phyloP scores from a whole-genome alignment of 768 basidiomycete genomes.

The Rhizopogon vulgaris region DNA sequence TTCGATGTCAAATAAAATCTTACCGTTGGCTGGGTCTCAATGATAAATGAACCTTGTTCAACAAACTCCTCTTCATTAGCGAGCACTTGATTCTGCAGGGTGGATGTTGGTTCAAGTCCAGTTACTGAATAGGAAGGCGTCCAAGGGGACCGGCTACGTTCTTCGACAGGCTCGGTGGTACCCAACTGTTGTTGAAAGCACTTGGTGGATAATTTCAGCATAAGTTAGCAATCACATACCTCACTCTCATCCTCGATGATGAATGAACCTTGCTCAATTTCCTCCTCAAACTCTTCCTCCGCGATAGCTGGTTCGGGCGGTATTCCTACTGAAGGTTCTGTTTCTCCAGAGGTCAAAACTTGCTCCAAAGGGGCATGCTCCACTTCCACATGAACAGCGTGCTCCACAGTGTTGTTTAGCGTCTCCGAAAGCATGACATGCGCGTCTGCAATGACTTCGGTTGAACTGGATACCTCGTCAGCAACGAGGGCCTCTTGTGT shows the following conservation, averaged over 20 bases:
- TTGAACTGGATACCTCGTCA: background rate
- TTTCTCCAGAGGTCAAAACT: background rate
- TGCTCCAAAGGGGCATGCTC: background rate
- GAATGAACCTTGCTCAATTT: constrained; percentile 9
- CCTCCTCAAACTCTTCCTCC: background rate
- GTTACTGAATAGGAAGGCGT: constrained; percentile 31
- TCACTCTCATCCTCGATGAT: constrained; percentile 1
- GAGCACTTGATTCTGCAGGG: background rate
- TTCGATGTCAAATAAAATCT: background rate
- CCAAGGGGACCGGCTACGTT: constrained; percentile 25
- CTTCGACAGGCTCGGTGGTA: background rate
- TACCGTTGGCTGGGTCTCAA: background rate
- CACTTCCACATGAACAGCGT: background rate
- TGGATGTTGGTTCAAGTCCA: background rate
- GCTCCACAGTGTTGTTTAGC: background rate
- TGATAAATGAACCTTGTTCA: constrained; percentile 10
- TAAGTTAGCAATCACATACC: background rate
- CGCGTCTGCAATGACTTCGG: background rate
- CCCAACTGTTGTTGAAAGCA: background rate
- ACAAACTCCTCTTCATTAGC: constrained; percentile 7
- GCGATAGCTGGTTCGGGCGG: background rate
- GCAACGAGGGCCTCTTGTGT: background rate
- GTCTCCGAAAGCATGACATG: background rate
- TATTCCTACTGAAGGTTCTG: background rate
- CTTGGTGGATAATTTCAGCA: background rate